Evolutionary conservation across 495 filamentous ascomycete genomes (phyloP).

Genomic region (Penicillium fimorum): DNA sequence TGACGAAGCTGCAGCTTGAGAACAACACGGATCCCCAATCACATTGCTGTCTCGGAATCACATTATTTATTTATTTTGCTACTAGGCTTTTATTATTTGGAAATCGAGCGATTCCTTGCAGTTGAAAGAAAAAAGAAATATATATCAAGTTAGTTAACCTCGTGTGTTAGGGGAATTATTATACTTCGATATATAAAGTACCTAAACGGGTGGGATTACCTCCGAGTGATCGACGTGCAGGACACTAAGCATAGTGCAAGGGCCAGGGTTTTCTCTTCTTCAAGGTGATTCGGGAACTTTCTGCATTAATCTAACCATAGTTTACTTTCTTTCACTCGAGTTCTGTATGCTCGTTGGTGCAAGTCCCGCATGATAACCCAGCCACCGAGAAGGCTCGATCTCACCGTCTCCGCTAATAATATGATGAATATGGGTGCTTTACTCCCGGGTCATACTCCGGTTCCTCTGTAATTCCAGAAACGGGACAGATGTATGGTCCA

Average conservation of each 20-base stretch:
- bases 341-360: conserved; percentile 42
- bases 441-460: conserved; percentile 16
- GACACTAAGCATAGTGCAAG: neutral
- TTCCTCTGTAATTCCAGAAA: conserved; percentile 5
- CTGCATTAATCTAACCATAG: conserved; percentile 29
- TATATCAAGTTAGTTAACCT: neutral
- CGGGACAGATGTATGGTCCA: conserved; percentile 25
- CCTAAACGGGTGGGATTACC: neutral
- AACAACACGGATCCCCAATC: conserved; percentile 29
- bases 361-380: conserved; percentile 20
- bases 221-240: conserved; percentile 8
- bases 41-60: conserved; percentile 26
- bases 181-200: neutral
- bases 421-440: conserved; percentile 19
- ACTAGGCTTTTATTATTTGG: neutral
- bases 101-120: conserved; percentile 8
- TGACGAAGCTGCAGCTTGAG: conserved; percentile 33
- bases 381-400: conserved; percentile 35
- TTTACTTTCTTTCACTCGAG: conserved; percentile 19
- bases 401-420: conserved; percentile 40
- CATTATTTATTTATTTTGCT: neutral
- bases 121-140: neutral
- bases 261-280: neutral
- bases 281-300: conserved; percentile 27
- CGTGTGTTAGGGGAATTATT: too few species aligned